Conservation (phyloP, 148 eudicot genomes). For the Nepenthes mirabilis region DNA sequence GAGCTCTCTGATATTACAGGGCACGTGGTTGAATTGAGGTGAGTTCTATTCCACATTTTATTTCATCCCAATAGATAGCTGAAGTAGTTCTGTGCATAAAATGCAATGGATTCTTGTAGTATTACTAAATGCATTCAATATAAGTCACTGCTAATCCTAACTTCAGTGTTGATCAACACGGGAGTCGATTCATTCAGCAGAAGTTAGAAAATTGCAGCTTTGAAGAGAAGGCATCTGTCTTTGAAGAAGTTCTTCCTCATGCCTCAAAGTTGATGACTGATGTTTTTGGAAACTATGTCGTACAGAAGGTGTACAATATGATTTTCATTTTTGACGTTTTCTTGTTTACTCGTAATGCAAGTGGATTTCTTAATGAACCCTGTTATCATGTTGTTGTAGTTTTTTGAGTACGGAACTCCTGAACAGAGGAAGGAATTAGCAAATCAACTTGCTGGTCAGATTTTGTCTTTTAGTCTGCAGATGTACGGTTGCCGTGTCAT, state of each 20-base stretch:
- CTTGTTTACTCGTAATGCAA: no score
- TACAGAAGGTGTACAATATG: slow-evolving; percentile 59
- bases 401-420: slow-evolving; percentile 72
- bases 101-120: neutral
- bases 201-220: slow-evolving; percentile 65
- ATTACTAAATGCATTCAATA: neutral
- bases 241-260: slow-evolving; percentile 77
- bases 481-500: slow-evolving; percentile 99
- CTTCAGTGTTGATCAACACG: slow-evolving; percentile 88
- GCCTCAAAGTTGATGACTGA: slow-evolving; percentile 77
- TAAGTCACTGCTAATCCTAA: slow-evolving; percentile 5
- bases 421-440: slow-evolving; percentile 86
- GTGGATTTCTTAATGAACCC: no score
- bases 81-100: no score
- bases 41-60: slow-evolving; percentile 5
- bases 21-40: slow-evolving; percentile 78
- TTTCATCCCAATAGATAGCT: neutral
- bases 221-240: slow-evolving; percentile 78
- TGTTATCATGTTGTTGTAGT: slow-evolving; percentile 24
- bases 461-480: slow-evolving; percentile 73
- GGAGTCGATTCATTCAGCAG: slow-evolving; percentile 94
- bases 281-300: slow-evolving; percentile 98
- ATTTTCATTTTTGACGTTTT: neutral
- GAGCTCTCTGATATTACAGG: slow-evolving; percentile 76
- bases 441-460: slow-evolving; percentile 55